Base-by-base conservation (phyloP, 2,329 filamentous ascomycete species). In the Diaporthe citriasiana region DNA sequence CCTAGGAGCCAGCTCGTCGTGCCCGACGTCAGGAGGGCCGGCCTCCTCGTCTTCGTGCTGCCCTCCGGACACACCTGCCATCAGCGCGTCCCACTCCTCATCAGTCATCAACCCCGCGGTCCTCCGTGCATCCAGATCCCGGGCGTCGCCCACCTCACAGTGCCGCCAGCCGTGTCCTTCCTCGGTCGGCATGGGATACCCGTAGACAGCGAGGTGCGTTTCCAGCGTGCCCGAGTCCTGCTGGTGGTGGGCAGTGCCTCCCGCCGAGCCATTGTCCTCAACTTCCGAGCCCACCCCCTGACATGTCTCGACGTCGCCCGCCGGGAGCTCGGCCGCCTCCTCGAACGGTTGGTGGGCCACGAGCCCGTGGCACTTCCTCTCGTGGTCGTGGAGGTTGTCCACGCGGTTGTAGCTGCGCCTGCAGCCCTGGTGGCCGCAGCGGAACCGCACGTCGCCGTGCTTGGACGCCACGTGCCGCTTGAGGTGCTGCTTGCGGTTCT, bases 341-440 rank as follows among this genome's bases (percentile, higher is more conserved):
- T n/a, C 57, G 27, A 17, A 10, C 53, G 7, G 42, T 4, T 51
- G 47, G 47, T 30, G 59, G 17, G n/a, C 6, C 40, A 47, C 40
- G 19, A 47, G n/a, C 25, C 59, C 27, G 40, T 53, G 63, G 47
- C n/a, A 22, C n/a, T 53, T 68, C n/a, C 13, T 27, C 63, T 40
- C 63, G 63, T 68, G 63, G 33, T 40, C 63, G 33, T 53, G 63
- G n/a, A 68, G 63, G 63, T 68, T 68, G 63, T 68, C 63, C n/a
- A 40, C 30, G 63, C 63, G 63, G 47, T 68, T 68, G 63, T 68
- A 68, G 63, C 25, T 51, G 47, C 33, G 33, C 30, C 8, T n/a
- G 33, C 63, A 68, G 10, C 33, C 47, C 8, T 8, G 17, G 8
- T 53, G 63, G 33, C 13, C 33, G 63, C 63, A 68, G 30, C 15